Evolutionary conservation across 2,329 filamentous ascomycete genomes (phyloP), one percentile per base, ranked within the genome.

Genomic region (Pseudocercospora ulei): DNA sequence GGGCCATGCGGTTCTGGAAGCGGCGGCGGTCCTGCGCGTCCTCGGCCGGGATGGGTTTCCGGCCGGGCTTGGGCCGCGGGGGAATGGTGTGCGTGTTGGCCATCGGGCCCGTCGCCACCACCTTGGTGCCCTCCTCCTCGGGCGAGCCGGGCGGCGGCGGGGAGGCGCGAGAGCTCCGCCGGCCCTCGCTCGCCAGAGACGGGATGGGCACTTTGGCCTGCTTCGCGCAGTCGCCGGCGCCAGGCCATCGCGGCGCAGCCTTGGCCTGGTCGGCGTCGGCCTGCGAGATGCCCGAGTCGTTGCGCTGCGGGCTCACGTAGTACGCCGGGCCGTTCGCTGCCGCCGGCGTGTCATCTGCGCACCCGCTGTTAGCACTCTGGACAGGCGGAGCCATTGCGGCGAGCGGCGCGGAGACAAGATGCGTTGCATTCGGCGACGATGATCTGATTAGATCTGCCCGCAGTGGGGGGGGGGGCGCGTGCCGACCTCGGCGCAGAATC

Each of bases 21-120:
- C 95, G 92, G 50, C 90, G 77, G 66, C 93, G 93, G 27, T 86
- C 93, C 1, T 83, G 82, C 8, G 87, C 86, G 36, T 87, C 92
- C 58, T 95, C 87, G 30, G 85, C 84, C 17, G 47, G 38, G 30
- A 60, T 53, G 2, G 88, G 87, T 70, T 96, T 96, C 52, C 88
- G 78, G 33, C 88, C 88, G 13, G 90, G 88, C 69, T 65, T 66
- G 5, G 66, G 66, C 14, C 66, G 61, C 4, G 65, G 55, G 20
- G 62, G 65, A 13, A 69, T 54, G 2, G 49, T 52, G 50, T 63
- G 58, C 27, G 34, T 55, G 14, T 45, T 52, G 46, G 58, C 61
- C 41, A 62, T 60, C 22, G 65, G 66, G 25, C 59, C 65, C 12
- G 41, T 47, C 2, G 42, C 29, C 9, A 17, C 12, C 18, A 43